Evolutionary conservation across 805 yeast genomes (phyloP), one percentile per base, ranked within the genome.

Genomic region (Ogataea pilisensis): DNA sequence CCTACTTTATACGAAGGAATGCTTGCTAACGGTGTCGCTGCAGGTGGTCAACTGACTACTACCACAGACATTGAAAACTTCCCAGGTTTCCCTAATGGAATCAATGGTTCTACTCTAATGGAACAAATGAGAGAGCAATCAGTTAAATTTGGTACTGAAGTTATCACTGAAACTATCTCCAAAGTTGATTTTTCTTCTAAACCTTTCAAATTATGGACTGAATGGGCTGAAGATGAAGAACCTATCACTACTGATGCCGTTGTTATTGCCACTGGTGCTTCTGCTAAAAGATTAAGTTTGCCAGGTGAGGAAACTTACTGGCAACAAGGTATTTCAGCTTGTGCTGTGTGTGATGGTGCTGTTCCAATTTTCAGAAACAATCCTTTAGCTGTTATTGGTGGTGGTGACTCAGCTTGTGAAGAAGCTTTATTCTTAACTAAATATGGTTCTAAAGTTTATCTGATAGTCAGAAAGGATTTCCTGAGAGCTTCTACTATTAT

Each of bases 281-380:
- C 95, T 31, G 99, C 99, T 44, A 88, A 83, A 76, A 86, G 99
- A 73, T 76, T 93, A 69, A 69, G 77, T 62, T 72, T 93, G 47
- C 96, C 97, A 44, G 99, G 99, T 57, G 99, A 93, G 72, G 98
- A 93, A 53, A 76, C 77, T 27, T 93, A 93, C 78, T 93, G 99
- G 99, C 99, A 93, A 74, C 85, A 84, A 65, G 99, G 99, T 66
- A 93, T 93, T 53, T 86, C 96, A 54, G 99, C 99, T 14, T 93
- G 99, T 75, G 99, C 99, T 31, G 99, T 93, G 48, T 93, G 99
- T 72, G 99, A 93, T 64, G 99, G 99, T 68, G 99, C 99, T 26
- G 95, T 93, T 37, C 99, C 99, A 55, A 90, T 93, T 56, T 93
- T 93, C 75, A 86, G 98, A 76, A 85, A 93, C 75, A 85, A 89